A percentile compares a stretch with the other conserved stretches of the same genome.
Evolutionary conservation across 2,329 filamentous ascomycete genomes (phyloP).

Genomic region (Sclerotinia trifoliorum): DNA sequence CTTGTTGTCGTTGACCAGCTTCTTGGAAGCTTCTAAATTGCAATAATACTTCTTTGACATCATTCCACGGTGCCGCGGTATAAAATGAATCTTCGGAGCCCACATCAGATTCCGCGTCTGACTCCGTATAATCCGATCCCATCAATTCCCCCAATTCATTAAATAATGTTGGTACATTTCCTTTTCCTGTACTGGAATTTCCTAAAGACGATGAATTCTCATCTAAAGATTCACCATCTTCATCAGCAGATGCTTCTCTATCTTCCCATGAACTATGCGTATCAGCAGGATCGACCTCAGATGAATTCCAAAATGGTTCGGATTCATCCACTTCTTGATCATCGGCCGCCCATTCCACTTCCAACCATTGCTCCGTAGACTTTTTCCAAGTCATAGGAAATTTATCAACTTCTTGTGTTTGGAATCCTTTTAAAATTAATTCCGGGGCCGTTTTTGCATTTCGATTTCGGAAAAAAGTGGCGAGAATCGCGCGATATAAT

Average conservation of each 20-base stretch:
- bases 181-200: not conserved
- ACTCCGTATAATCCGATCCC: conserved; percentile 9
- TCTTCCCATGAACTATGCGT: conserved; percentile 15
- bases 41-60: conserved; percentile 9
- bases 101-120: conserved; percentile 10
- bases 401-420: conserved; percentile 10
- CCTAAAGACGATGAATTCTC: not conserved
- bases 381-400: conserved; percentile 12
- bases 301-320: conserved; percentile 19
- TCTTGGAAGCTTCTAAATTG: conserved; percentile 11
- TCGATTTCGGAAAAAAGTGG: conserved; percentile 13
- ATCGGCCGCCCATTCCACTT: conserved; percentile 14
- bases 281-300: conserved; percentile 1
- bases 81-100: conserved; percentile 20
- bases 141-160: conserved; percentile 20
- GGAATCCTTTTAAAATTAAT: conserved; percentile 15
- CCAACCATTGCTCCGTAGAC: conserved; percentile 16
- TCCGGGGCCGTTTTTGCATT: not conserved
- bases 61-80: conserved; percentile 18
- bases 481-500: conserved; percentile 11
- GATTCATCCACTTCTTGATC: conserved; percentile 18
- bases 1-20: conserved; percentile 6
- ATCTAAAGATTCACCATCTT: conserved; percentile 11
- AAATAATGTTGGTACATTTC: conserved; percentile 13
- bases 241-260: conserved; percentile 9